phyloP scores from a whole-genome alignment of 257 asterid genomes.

The Catharanthus roseus region DNA sequence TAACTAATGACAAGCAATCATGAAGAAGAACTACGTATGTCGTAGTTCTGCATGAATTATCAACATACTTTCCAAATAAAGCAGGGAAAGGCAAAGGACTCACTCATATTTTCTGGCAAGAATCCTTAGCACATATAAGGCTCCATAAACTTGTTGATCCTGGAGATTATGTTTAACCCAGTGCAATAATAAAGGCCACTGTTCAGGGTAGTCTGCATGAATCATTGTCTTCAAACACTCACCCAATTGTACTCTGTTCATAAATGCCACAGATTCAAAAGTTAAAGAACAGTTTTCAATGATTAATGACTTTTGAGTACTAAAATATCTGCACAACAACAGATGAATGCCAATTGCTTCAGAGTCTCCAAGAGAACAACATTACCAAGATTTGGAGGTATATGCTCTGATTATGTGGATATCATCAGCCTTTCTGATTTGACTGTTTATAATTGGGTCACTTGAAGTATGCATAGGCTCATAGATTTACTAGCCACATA shows the following conservation, averaged over 20 bases:
- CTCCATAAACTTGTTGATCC: slow-evolving; percentile 88
- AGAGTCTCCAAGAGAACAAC: neutral
- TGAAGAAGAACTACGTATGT: neutral
- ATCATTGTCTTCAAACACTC: slow-evolving; percentile 86
- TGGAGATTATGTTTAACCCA: slow-evolving; percentile 91
- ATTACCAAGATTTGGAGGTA: neutral
- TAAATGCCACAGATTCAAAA: slow-evolving; percentile 13
- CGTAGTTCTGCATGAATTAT: neutral
- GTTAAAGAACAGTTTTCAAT: neutral
- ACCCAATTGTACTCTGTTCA: slow-evolving; percentile 82
- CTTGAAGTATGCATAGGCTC: no score
- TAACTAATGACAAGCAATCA: neutral
- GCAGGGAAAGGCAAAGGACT: slow-evolving; percentile 25
- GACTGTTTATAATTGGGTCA: neutral
- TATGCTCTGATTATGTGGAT: neutral
- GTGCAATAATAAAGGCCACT: slow-evolving; percentile 83
- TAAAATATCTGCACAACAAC: neutral
- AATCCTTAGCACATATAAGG: slow-evolving; percentile 81
- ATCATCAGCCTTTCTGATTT: neutral
- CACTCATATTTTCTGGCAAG: slow-evolving; percentile 96
- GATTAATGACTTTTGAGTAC: neutral
- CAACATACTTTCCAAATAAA: neutral
- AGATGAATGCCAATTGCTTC: neutral
- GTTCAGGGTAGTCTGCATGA: slow-evolving; percentile 93
- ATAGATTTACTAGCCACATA: no score